These are phyloP conservation scores for Mariannaea sp. DNA, from an alignment of 2,329 filamentous ascomycete genomes.

Conservation along the genomic window DNA sequence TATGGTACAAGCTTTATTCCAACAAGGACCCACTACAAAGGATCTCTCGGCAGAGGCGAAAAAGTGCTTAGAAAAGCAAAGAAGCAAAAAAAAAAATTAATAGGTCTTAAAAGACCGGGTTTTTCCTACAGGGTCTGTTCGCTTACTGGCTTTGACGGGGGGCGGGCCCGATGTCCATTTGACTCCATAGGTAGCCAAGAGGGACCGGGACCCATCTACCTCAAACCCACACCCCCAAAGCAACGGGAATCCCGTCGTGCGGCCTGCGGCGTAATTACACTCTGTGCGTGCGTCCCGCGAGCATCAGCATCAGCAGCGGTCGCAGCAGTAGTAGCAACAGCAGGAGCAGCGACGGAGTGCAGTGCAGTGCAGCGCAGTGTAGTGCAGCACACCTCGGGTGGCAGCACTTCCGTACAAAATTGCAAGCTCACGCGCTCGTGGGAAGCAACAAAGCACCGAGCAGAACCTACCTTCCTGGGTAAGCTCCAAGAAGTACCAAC, in stretches of 20 bases:
- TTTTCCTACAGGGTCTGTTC: not conserved
- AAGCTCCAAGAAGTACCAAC: slow-evolving; percentile 2
- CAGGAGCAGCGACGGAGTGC: not conserved
- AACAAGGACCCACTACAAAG: slow-evolving; percentile 11
- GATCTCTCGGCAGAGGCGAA: slow-evolving; percentile 3
- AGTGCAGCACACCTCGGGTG: not conserved
- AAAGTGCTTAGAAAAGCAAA: slow-evolving; percentile 19
- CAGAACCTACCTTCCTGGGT: not conserved
- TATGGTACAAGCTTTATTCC: not conserved
- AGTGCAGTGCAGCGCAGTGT: not conserved
- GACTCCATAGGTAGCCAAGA: slow-evolving; percentile 1
- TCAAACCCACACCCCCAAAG: slow-evolving; percentile 23
- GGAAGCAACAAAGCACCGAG: not conserved
- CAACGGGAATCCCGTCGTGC: slow-evolving; percentile 6
- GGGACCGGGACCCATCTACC: slow-evolving; percentile 17
- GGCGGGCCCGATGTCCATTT: not conserved
- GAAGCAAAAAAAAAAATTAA: slow-evolving; percentile 2
- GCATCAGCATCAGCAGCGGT: too few species aligned
- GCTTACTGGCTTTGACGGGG: slow-evolving; percentile 1
- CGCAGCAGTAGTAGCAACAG: too few species aligned
- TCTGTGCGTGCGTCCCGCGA: not conserved
- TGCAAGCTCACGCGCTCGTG: not conserved
- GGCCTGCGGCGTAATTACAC: slow-evolving; percentile 1
- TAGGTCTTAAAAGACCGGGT: not conserved
- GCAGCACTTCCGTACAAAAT: too few species aligned